Evolutionary conservation across 2,329 filamentous ascomycete species (phyloP).

Genomic region (Neopestalotiopsis sp.): DNA sequence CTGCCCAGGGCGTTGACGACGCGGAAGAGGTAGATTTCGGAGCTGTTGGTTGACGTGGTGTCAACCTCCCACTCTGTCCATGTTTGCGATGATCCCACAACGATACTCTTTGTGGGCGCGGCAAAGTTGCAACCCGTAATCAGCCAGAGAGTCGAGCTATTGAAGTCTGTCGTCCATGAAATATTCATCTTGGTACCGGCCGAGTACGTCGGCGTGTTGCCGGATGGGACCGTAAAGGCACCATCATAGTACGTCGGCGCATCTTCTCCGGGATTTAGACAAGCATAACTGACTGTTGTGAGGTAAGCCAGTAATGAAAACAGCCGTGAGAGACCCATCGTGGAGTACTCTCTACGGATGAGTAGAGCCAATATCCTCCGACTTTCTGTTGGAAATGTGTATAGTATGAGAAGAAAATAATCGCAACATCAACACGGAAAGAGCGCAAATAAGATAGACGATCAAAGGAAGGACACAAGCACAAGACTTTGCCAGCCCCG

Average conservation of each 20-base stretch:
- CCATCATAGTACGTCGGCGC: constrained; percentile 29
- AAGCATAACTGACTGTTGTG: background rate
- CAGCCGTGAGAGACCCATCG: background rate
- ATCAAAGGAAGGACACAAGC: background rate
- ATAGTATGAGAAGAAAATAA: background rate
- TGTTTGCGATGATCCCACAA: constrained; percentile 19
- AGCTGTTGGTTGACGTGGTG: constrained; percentile 30
- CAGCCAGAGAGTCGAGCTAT: constrained; percentile 32
- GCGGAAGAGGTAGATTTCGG: constrained; percentile 32
- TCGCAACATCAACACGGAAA: background rate
- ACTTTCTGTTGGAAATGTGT: background rate
- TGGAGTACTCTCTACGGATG: background rate
- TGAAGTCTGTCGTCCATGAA: constrained; percentile 29
- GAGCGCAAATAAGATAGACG: background rate
- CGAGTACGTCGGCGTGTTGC: constrained; percentile 25
- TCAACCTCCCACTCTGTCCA: constrained; percentile 31
- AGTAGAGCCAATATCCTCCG: background rate
- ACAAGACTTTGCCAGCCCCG: background rate
- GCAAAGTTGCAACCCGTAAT: constrained; percentile 28
- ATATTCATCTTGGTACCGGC: constrained; percentile 28
- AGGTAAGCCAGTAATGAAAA: background rate
- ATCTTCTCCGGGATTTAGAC: background rate
- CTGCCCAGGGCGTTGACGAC: constrained; percentile 28
- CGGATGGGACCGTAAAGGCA: constrained; percentile 27
- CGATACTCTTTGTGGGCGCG: constrained; percentile 29